phyloP scores from a whole-genome alignment of 2,329 filamentous ascomycete genomes.

The Apiospora marii region DNA sequence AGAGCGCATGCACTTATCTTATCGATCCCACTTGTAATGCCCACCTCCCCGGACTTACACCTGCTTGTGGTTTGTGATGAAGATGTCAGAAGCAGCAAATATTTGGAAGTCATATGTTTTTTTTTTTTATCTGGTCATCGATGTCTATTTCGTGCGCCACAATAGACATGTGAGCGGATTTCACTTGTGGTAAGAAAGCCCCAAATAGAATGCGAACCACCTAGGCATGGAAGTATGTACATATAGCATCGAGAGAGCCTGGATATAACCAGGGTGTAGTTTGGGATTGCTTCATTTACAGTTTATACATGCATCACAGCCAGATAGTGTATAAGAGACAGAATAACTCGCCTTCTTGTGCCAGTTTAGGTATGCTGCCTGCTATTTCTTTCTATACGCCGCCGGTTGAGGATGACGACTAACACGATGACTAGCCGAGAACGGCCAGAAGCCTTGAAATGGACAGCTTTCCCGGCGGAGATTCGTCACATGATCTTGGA shows the following conservation, averaged over 20 bases:
- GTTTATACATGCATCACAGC: neutral
- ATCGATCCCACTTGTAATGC: neutral
- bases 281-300: neutral
- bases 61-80: neutral
- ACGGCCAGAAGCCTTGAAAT: neutral
- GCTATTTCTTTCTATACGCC: neutral
- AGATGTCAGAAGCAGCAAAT: too few species aligned
- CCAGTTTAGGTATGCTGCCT: neutral
- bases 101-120: too few species aligned
- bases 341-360: neutral
- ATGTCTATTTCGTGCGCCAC: too few species aligned
- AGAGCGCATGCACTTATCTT: neutral
- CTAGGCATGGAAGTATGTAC: neutral
- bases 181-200: too few species aligned
- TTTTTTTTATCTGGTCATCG: too few species aligned
- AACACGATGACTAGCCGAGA: neutral
- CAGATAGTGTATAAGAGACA: neutral
- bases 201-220: too few species aligned
- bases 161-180: too few species aligned
- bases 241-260: neutral
- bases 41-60: neutral
- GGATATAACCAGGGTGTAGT: neutral
- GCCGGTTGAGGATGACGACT: neutral
- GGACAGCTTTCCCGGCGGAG: constrained; percentile 32
- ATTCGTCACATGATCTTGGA: constrained; percentile 44